Percentiles rank a stretch among this genome's conserved stretches.
Conservation (phyloP, 495 filamentous ascomycete genomes). For the Podospora bellae-mahoneyi region DNA sequence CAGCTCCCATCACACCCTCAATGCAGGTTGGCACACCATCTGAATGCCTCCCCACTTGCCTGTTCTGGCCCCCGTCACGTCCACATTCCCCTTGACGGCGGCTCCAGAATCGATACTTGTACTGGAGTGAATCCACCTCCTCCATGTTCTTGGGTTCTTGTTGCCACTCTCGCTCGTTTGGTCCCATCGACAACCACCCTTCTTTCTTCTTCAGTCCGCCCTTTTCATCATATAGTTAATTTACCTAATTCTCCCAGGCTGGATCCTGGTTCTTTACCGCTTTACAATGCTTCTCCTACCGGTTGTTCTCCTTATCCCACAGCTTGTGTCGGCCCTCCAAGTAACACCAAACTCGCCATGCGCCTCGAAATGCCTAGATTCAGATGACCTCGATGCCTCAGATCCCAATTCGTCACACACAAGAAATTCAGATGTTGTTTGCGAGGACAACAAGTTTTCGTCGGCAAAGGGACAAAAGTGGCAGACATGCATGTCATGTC, state of each 20-base stretch:
- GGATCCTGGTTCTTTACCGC: constrained; percentile 20
- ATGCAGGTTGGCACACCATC: constrained; percentile 18
- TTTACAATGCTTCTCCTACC: constrained; percentile 2
- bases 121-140: background rate
- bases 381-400: constrained; percentile 36
- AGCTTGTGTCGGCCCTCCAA: constrained; percentile 37
- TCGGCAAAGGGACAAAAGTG: constrained; percentile 43
- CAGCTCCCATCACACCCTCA: constrained; percentile 25
- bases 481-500: constrained; percentile 48
- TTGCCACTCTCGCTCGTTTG: background rate
- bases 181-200: background rate
- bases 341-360: constrained; percentile 54
- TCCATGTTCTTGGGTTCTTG: background rate
- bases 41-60: constrained; percentile 16
- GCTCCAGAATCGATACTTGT: background rate
- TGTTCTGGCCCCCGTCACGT: constrained; percentile 18
- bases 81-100: background rate
- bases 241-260: constrained; percentile 19
- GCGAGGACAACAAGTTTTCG: constrained; percentile 40
- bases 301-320: constrained; percentile 26
- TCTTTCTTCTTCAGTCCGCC: background rate
- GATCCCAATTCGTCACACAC: constrained; percentile 47
- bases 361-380: constrained; percentile 44
- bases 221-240: constrained; percentile 4
- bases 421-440: constrained; percentile 43